Evolutionary conservation across 495 filamentous ascomycete species (phyloP).

Genomic region (Hypomontagnella submonticulosa): DNA sequence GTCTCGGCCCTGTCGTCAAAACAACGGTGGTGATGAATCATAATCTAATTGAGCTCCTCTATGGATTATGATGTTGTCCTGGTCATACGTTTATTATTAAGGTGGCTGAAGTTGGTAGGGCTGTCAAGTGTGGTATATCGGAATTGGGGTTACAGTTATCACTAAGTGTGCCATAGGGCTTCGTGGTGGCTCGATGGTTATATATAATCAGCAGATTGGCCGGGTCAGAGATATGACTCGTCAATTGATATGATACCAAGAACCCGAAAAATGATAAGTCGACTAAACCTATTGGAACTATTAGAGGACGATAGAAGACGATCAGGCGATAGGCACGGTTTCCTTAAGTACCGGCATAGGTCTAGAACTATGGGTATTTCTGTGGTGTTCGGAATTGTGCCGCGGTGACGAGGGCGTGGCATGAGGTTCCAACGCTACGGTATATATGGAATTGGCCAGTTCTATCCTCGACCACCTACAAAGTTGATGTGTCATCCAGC

Average conservation of each 20-base stretch:
- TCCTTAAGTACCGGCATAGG: constrained; percentile 19
- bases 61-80: too few relatives aligned
- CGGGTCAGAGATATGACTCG: not conserved
- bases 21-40: too few relatives aligned
- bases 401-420: constrained; percentile 10
- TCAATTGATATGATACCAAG: not conserved
- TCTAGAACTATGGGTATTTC: constrained; percentile 27
- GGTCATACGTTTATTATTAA: too few relatives aligned
- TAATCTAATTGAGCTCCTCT: too few relatives aligned
- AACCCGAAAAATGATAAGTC: not conserved
- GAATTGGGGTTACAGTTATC: too few relatives aligned
- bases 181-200: constrained; percentile 25
- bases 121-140: too few relatives aligned
- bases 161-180: not conserved
- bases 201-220: constrained; percentile 25
- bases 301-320: not conserved
- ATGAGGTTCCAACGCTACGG: constrained; percentile 15
- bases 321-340: constrained; percentile 24
- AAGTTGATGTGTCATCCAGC: constrained; percentile 4
- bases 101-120: too few relatives aligned
- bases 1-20: too few relatives aligned
- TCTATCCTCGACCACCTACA: not conserved
- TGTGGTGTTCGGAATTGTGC: constrained; percentile 3
- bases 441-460: not conserved
- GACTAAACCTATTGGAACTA: constrained; percentile 7